Base-by-base conservation (phyloP, 495 filamentous ascomycete species). In the Aspergillus ostianus region DNA sequence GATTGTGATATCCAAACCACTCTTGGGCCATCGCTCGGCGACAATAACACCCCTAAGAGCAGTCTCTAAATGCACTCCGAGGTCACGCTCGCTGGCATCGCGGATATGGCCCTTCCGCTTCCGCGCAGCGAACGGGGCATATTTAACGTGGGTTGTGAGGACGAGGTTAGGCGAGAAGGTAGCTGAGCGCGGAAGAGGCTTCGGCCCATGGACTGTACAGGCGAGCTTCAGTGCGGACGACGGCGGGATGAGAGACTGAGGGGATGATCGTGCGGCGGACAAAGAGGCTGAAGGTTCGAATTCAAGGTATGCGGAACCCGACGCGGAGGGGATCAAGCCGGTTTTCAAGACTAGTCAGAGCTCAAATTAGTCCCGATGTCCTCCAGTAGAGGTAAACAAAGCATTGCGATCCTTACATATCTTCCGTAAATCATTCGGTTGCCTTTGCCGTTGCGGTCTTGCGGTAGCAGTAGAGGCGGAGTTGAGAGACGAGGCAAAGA, bases 1-100 rank as follows among this genome's bases (percentile, higher is more conserved):
- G 55, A 98, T 82, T 8, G 95, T 87, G 30, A 98, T 86, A 62
- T 98, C 94, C 13, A 96, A 85, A 18, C 92, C 92, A 69, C 90
- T 96, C 81, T 98, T 98, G 18, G 94, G 94, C 91, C 94, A 98
- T 32, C 92, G 81, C 65, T 94, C 90, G 13, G 90, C 91, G 62
- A 97, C 92, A 51, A 98, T 87, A 3, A 90, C 88, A 4, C 95
- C 93, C 27, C 90, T 79, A 26, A 98, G 79, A 51, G 95, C 94
- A 8, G 91, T 91, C 71, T 97, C 93, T 10, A 98, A 76, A 69
- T 97, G 95, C 1, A 91, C 89, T 15, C 88, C 89, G 2, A 98
- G 86, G 72, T 98, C 94, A 19, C 93, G 83, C 77, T 98, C 94
- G 58, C 81, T 85, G 8, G 85, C 76, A 69, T 98, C 93, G 29